These are phyloP conservation scores for Dichotomocladium elegans DNA, from an alignment of 371 early-diverging fungal genomes.

Conservation along the genomic window DNA sequence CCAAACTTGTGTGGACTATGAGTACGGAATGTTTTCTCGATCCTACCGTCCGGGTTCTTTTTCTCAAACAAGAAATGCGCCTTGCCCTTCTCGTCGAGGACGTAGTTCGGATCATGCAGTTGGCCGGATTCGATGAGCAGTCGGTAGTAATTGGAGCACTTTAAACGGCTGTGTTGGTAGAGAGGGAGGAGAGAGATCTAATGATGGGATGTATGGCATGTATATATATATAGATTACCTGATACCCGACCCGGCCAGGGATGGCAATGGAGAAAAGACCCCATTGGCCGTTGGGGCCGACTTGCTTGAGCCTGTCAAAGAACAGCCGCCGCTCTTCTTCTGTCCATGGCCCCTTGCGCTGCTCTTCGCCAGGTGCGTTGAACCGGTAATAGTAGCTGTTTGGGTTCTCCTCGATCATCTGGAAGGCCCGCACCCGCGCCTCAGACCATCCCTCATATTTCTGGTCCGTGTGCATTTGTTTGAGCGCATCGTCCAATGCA, in stretches of 20 bases:
- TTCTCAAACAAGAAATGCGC: slow-evolving; percentile 82
- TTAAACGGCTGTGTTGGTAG: no score
- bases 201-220: no score
- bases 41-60: slow-evolving; percentile 70
- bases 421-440: slow-evolving; percentile 80
- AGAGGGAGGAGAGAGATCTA: no score
- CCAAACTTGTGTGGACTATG: slow-evolving; percentile 48
- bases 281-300: slow-evolving; percentile 93
- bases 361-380: slow-evolving; percentile 93
- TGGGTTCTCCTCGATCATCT: slow-evolving; percentile 83
- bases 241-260: slow-evolving; percentile 93
- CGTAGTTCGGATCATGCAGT: slow-evolving; percentile 83
- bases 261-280: slow-evolving; percentile 90
- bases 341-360: slow-evolving; percentile 85
- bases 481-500: slow-evolving; percentile 81
- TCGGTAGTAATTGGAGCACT: slow-evolving; percentile 94
- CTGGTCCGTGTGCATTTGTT: slow-evolving; percentile 67
- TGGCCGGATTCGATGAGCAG: slow-evolving; percentile 77
- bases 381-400: slow-evolving; percentile 96
- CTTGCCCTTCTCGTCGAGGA: slow-evolving; percentile 80
- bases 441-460: slow-evolving; percentile 90
- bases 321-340: slow-evolving; percentile 76
- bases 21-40: slow-evolving; percentile 71
- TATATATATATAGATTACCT: slow-evolving; percentile 48
- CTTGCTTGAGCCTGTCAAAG: slow-evolving; percentile 70